Conservation (phyloP, 2,329 filamentous ascomycete genomes). For the Neopestalotiopsis rosae region DNA sequence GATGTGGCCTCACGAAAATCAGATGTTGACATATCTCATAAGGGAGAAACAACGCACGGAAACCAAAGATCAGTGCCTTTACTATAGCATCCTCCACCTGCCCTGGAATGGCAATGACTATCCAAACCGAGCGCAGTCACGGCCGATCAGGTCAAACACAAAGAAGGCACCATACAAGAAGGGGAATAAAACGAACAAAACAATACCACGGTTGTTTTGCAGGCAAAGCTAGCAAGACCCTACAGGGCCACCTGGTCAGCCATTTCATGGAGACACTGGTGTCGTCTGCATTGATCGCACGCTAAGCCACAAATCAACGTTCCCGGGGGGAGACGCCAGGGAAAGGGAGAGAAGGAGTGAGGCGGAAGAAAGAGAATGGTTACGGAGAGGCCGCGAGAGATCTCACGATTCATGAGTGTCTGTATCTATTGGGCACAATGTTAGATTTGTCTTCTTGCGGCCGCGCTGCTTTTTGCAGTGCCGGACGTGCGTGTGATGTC, state of each 20-base stretch:
- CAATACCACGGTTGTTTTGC: background rate
- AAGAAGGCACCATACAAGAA: background rate
- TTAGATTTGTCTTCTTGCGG: background rate
- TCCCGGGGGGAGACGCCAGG: background rate
- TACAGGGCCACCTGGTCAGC: background rate
- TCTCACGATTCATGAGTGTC: background rate
- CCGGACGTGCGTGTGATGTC: background rate
- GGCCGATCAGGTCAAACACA: background rate
- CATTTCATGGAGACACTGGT: background rate
- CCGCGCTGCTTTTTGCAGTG: background rate
- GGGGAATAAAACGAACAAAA: background rate
- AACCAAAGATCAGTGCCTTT: background rate
- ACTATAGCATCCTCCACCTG: background rate
- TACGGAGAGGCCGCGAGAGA: background rate
- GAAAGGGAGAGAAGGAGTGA: background rate
- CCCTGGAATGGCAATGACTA: background rate
- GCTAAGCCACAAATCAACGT: background rate
- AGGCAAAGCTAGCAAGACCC: background rate
- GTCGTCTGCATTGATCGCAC: background rate
- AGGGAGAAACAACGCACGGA: background rate
- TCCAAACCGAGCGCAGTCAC: background rate
- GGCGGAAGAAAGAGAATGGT: background rate
- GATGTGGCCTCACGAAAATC: background rate
- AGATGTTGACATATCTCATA: background rate
- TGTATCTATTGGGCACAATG: background rate